Conservation (phyloP, 768 basidiomycete genomes). For the Agaricus bisporus region DNA sequence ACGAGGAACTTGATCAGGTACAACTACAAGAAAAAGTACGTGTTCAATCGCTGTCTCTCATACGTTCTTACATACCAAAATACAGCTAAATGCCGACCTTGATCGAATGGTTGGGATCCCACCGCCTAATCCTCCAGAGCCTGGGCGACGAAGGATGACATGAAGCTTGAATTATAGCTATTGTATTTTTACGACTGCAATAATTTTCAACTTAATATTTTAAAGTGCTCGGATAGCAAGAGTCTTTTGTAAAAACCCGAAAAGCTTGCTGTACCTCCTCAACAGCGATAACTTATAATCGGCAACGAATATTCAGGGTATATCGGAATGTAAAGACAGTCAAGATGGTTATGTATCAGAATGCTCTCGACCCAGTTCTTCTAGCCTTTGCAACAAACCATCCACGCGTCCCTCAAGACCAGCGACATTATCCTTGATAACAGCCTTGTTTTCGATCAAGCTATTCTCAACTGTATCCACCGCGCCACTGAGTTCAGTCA, state of each 20-base stretch:
- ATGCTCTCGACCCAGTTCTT: conserved; percentile 27
- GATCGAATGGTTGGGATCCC: conserved; percentile 57
- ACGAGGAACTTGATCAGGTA: conserved; percentile 65
- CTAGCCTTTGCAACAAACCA: conserved; percentile 32
- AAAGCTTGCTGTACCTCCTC: too few relatives aligned
- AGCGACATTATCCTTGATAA: conserved; percentile 68
- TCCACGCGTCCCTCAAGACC: conserved; percentile 56
- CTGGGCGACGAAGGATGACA: conserved; percentile 22
- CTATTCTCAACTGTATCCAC: conserved; percentile 71
- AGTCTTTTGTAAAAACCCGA: too few relatives aligned
- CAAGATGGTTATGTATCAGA: conserved; percentile 3
- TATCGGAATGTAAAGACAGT: background rate
- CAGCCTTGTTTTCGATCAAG: conserved; percentile 62
- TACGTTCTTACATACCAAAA: background rate
- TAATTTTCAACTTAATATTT: too few relatives aligned
- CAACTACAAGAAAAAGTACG: conserved; percentile 49
- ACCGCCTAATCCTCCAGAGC: conserved; percentile 19
- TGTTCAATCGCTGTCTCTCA: background rate
- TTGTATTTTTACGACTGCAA: background rate
- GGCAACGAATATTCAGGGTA: background rate
- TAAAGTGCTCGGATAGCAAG: too few relatives aligned
- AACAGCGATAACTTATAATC: too few relatives aligned
- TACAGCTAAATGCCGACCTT: conserved; percentile 38
- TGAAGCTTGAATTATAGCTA: conserved; percentile 6
- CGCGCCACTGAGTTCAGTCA: conserved; percentile 65